phyloP scores from a whole-genome alignment of 2,329 filamentous ascomycete species.

The Iodosphaeria phyllophila region DNA sequence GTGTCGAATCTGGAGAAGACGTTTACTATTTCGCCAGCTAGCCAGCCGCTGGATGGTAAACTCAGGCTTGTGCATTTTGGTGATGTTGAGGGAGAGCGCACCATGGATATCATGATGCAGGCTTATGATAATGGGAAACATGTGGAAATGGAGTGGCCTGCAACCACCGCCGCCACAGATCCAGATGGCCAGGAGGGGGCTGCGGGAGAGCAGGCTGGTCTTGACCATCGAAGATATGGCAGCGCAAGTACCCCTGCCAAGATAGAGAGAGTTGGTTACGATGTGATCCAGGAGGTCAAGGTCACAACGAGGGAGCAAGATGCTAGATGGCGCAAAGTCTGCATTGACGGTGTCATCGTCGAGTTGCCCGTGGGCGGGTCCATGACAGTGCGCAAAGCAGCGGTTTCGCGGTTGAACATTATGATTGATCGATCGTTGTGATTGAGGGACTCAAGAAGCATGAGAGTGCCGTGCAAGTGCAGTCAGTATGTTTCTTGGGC shows the following conservation, averaged over 20 bases:
- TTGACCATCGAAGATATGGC: too few species aligned
- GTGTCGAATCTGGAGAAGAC: constrained; percentile 67
- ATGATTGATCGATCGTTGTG: constrained; percentile 18
- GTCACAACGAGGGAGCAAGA: constrained; percentile 51
- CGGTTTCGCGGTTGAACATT: constrained; percentile 21
- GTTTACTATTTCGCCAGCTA: constrained; percentile 65
- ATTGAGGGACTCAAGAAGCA: too few species aligned
- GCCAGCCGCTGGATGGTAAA: constrained; percentile 49
- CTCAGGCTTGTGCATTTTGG: constrained; percentile 63
- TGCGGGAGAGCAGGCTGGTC: too few species aligned
- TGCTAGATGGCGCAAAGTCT: constrained; percentile 65
- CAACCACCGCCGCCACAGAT: neutral
- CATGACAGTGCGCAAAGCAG: constrained; percentile 42
- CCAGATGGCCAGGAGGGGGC: constrained; percentile 15
- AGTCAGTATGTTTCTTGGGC: too few species aligned
- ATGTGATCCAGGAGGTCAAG: constrained; percentile 45
- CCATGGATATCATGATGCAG: constrained; percentile 59
- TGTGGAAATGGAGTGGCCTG: constrained; percentile 27
- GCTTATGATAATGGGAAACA: constrained; percentile 41
- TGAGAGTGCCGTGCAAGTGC: too few species aligned
- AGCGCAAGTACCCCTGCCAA: too few species aligned
- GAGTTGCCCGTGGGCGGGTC: constrained; percentile 50
- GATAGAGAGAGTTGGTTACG: constrained; percentile 49
- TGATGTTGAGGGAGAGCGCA: constrained; percentile 39
- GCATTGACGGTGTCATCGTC: constrained; percentile 82